Evolutionary conservation across 75 land plant species (phyloP), one percentile per base, ranked within the genome.

Genomic region (Ceratopteris richardii): DNA sequence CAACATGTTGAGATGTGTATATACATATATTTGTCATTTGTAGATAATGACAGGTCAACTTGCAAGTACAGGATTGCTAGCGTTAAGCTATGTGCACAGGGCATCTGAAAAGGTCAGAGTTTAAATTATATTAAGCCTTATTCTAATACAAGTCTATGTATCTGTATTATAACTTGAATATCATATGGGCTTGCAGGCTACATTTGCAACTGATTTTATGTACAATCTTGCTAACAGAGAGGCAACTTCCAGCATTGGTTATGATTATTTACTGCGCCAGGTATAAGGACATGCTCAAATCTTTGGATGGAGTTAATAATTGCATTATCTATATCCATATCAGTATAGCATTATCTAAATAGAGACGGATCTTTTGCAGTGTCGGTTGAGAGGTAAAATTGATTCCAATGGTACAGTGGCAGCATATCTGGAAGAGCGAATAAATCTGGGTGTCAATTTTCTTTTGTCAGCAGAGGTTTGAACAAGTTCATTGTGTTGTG

Each of bases 1-100:
- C n/a, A n/a, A n/a, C n/a, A n/a, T n/a, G n/a, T n/a, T n/a, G n/a
- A n/a, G n/a, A n/a, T n/a, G n/a, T n/a, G n/a, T n/a, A n/a, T n/a
- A n/a, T n/a, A n/a, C n/a, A n/a, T n/a, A n/a, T n/a, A n/a, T n/a
- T n/a, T n/a, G n/a, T 21, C 18, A 5, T 40, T 44, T 77, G 52
- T 77, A 95, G 99, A 87, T 95, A 62, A 93, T 88, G 24, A 83
- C 97, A 26, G 99, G 79, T 6, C 99, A 95, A 78, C 70, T 95
- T 73, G 92, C 99, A 18, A 87, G 81, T 61, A 95, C 99, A 42
- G 99, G 99, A 26, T 74, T 95, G 66, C 77, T 95, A 68, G 84
- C 93, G 20, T 62, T 95, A 57, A 78, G 89, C 64, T 95, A 90
- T 73, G 99, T 95, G 44, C 99, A 95, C 70, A 91, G 89, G 66